phyloP scores from a whole-genome alignment of 352 stramenopile genomes.

The Blastocystis sp. region DNA sequence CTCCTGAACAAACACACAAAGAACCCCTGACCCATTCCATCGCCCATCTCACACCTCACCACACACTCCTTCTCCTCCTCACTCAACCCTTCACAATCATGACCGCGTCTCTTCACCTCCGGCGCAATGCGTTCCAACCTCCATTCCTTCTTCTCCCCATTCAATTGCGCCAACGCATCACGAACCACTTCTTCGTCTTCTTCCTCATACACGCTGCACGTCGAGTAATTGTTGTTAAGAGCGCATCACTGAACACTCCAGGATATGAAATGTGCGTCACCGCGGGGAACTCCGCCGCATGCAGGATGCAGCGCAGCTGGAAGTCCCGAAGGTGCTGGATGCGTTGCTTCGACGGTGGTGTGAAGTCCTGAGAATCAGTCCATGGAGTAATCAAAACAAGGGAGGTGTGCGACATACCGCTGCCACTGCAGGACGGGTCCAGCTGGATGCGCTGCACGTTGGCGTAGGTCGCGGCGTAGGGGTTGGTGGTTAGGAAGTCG shows the following conservation, averaged over 20 bases:
- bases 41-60: conserved; percentile 35
- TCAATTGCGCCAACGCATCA: conserved; percentile 73
- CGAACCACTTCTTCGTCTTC: conserved; percentile 82
- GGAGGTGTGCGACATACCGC: conserved; percentile 77
- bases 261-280: conserved; percentile 77
- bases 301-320: conserved; percentile 80
- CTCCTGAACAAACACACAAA: conserved; percentile 57
- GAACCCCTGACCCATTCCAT: conserved; percentile 64
- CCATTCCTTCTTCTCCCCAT: background rate
- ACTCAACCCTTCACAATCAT: conserved; percentile 30
- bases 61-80: conserved; percentile 8
- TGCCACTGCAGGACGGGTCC: conserved; percentile 83
- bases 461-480: conserved; percentile 75
- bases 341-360: conserved; percentile 74
- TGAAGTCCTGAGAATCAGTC: conserved; percentile 16
- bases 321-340: conserved; percentile 81
- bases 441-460: conserved; percentile 80
- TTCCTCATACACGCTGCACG: conserved; percentile 82
- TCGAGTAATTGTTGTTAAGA: conserved; percentile 75
- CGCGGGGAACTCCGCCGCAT: conserved; percentile 82
- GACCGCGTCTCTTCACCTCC: background rate
- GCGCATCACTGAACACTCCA: background rate
- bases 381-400: background rate
- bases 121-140: background rate
- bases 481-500: conserved; percentile 81